Conservation (phyloP, 2,329 filamentous ascomycete genomes). For the Keithomyces neogunnii region DNA sequence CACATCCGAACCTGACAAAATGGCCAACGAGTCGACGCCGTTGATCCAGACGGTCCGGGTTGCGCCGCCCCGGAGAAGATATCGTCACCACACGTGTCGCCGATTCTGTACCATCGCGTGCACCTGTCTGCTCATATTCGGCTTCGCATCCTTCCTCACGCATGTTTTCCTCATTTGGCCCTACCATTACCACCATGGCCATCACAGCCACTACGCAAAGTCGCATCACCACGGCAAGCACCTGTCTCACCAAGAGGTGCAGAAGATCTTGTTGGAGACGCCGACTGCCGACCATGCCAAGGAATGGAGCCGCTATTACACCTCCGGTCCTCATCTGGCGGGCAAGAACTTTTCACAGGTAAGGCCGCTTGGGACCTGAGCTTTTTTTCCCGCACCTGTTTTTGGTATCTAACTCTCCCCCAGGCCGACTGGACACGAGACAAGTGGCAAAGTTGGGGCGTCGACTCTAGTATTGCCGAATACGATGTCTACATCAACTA, state of each 20-base stretch:
- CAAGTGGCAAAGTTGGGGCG: conserved; percentile 63
- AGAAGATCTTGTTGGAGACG: conserved; percentile 47
- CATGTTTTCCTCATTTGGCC: conserved; percentile 35
- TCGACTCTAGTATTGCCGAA: conserved; percentile 53
- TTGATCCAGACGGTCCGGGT: conserved; percentile 56
- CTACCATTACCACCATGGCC: conserved; percentile 23
- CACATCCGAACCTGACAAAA: conserved; percentile 18
- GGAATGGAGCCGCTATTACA: conserved; percentile 74
- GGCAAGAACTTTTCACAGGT: conserved; percentile 70
- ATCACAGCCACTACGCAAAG: conserved; percentile 19
- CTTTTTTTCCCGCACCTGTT: not conserved
- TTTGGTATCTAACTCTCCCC: conserved; percentile 4
- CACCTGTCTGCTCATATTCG: conserved; percentile 43
- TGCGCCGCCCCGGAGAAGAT: conserved; percentile 42
- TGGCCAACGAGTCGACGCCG: conserved; percentile 51
- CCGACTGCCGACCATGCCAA: conserved; percentile 48
- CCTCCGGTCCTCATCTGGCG: conserved; percentile 64
- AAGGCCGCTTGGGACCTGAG: conserved; percentile 1
- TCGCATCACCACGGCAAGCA: conserved; percentile 17
- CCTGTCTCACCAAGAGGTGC: conserved; percentile 40
- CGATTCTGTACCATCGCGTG: conserved; percentile 58
- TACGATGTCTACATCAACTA: conserved; percentile 78
- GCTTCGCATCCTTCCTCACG: conserved; percentile 41
- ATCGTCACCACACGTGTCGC: conserved; percentile 51
- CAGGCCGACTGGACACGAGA: conserved; percentile 67